Conservation (phyloP, 108 stramenopile species). For the Nitzschia palea region DNA sequence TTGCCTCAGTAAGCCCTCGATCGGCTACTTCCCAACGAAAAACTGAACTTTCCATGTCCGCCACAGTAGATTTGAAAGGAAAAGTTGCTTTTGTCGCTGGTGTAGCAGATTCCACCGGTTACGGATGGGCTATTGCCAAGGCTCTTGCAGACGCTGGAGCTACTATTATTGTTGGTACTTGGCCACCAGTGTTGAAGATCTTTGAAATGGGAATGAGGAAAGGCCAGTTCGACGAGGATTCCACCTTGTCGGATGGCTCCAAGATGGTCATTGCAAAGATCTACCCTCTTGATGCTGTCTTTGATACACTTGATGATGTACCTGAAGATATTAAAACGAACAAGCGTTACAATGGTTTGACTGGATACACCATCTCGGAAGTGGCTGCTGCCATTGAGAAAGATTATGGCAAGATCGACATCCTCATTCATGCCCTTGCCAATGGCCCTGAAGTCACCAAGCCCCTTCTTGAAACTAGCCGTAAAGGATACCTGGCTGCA, state of each 20-base stretch:
- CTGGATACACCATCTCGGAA: constrained; percentile 94
- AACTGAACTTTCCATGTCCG: constrained; percentile 55
- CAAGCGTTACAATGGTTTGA: constrained; percentile 94
- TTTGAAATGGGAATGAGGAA: constrained; percentile 88
- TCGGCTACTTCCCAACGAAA: constrained; percentile 41
- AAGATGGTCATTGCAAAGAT: constrained; percentile 95
- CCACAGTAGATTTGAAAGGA: constrained; percentile 76
- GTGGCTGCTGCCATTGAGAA: constrained; percentile 91
- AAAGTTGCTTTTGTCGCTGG: constrained; percentile 97
- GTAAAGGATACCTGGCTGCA: constrained; percentile 97
- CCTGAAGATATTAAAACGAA: constrained; percentile 93
- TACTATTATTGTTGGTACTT: constrained; percentile 96
- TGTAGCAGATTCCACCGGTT: constrained; percentile 96
- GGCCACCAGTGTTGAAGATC: constrained; percentile 98
- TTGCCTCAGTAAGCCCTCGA: constrained; percentile 19
- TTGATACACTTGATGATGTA: constrained; percentile 91
- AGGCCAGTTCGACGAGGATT: constrained; percentile 89
- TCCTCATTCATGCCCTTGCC: constrained; percentile 96
- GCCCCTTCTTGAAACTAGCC: constrained; percentile 95
- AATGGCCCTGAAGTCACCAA: constrained; percentile 99
- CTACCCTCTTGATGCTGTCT: constrained; percentile 97
- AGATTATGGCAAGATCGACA: constrained; percentile 98
- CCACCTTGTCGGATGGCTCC: constrained; percentile 79
- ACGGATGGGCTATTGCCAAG: constrained; percentile 98
- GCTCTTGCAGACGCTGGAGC: constrained; percentile 94